Conservation (phyloP, 2,329 filamentous ascomycete genomes). For the Cladosporium sp. region DNA sequence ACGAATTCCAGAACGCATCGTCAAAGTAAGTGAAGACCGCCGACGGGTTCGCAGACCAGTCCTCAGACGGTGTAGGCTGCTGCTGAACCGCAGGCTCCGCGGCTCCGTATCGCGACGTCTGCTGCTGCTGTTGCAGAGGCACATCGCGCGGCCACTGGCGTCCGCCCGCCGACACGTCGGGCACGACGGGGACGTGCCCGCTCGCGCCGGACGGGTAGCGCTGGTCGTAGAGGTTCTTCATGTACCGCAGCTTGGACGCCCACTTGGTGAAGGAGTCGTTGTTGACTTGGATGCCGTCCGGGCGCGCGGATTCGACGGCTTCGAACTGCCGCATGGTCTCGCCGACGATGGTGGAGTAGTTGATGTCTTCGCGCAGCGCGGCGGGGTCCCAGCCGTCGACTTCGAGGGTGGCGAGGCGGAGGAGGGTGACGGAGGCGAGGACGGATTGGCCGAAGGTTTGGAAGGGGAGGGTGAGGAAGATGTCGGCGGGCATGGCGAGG, state of each 20-base stretch:
- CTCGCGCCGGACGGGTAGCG: constrained; percentile 2
- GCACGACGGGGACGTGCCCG: too few species aligned
- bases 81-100: background rate
- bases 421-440: constrained; percentile 25
- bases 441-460: constrained; percentile 26
- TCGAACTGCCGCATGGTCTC: constrained; percentile 17
- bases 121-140: background rate
- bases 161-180: too few species aligned
- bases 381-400: constrained; percentile 26
- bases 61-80: constrained; percentile 2
- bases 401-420: constrained; percentile 24
- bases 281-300: constrained; percentile 22
- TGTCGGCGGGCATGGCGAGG: constrained; percentile 21
- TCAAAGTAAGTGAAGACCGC: constrained; percentile 9
- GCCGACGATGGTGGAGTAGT: constrained; percentile 20
- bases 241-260: constrained; percentile 22
- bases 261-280: constrained; percentile 28
- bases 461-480: constrained; percentile 25
- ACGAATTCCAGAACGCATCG: constrained; percentile 7
- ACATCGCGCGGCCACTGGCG: too few species aligned
- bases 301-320: constrained; percentile 2
- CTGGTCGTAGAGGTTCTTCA: constrained; percentile 24
- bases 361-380: constrained; percentile 16
- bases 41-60: constrained; percentile 5
- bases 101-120: background rate